A percentile compares a stretch with the other conserved stretches of the same genome.
Conservation (phyloP, 2,329 filamentous ascomycete genomes). For the Grosmannia huntii region DNA sequence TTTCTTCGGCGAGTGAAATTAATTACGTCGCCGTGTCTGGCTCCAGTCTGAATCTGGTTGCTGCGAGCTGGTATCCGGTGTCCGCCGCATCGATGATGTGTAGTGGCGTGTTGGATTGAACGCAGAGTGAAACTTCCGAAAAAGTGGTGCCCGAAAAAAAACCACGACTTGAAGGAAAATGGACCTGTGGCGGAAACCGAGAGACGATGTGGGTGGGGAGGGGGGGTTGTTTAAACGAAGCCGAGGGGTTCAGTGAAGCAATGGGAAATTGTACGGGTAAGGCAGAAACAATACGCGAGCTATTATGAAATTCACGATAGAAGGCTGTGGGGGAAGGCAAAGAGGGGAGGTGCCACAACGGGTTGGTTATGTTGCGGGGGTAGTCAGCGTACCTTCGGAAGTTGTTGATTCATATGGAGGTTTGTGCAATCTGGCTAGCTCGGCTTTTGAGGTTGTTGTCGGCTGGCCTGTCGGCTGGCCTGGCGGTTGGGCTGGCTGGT, state of each 20-base stretch:
- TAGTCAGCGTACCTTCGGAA: conserved; percentile 25
- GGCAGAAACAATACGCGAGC: conserved; percentile 1
- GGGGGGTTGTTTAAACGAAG: background rate
- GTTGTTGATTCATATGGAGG: conserved; percentile 31
- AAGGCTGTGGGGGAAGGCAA: conserved; percentile 2
- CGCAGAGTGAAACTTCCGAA: background rate
- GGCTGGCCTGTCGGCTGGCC: conserved; percentile 1
- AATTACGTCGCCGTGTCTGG: background rate
- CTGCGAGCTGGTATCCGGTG: background rate
- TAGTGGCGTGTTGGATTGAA: background rate
- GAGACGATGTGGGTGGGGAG: background rate
- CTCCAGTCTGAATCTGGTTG: conserved; percentile 3
- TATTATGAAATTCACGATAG: background rate
- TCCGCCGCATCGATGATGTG: background rate
- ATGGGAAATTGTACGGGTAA: background rate
- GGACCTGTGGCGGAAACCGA: background rate
- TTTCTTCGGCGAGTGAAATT: conserved; percentile 1
- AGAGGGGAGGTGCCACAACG: conserved; percentile 8
- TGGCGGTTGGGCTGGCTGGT: conserved; percentile 4
- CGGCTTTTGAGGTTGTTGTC: conserved; percentile 1
- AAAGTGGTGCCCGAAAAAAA: background rate
- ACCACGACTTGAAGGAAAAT: background rate
- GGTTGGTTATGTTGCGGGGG: conserved; percentile 9
- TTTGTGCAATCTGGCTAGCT: conserved; percentile 7
- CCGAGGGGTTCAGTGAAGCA: background rate